These are phyloP conservation scores for Mrakia frigida DNA, from an alignment of 768 basidiomycete species.

Conservation along the genomic window DNA sequence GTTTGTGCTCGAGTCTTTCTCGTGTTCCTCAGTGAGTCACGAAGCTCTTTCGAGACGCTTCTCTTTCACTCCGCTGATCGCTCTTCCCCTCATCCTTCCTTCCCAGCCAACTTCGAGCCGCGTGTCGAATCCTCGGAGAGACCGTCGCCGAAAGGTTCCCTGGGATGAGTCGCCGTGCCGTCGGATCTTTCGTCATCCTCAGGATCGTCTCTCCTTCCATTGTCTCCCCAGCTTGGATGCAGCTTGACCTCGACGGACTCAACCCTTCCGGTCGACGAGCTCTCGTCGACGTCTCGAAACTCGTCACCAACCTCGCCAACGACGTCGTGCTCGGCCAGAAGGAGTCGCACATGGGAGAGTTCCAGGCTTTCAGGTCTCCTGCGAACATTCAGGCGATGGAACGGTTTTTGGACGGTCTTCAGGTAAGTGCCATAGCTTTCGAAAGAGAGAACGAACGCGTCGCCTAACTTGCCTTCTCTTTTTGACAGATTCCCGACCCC, in stretches of 20 bases:
- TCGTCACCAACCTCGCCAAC: conserved; percentile 27
- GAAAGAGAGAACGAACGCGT: too few relatives aligned
- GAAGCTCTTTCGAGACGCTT: too few relatives aligned
- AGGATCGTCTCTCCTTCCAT: conserved; percentile 22
- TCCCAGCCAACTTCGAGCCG: conserved; percentile 14
- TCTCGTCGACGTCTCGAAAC: conserved; percentile 27
- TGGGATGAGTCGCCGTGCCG: conserved; percentile 10
- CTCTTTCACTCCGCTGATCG: not conserved
- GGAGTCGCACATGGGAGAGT: conserved; percentile 15
- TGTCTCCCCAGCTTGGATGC: conserved; percentile 9
- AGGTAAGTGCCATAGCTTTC: too few relatives aligned
- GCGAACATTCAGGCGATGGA: conserved; percentile 9
- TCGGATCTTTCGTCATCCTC: conserved; percentile 24
- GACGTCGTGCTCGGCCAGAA: conserved; percentile 25
- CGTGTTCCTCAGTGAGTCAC: not conserved
- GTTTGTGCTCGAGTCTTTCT: conserved; percentile 5
- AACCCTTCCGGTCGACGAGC: conserved; percentile 20
- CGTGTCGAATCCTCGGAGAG: conserved; percentile 28
- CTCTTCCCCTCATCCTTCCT: not conserved
- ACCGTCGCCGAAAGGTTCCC: conserved; percentile 11
- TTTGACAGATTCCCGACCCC: not conserved
- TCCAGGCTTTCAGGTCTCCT: not conserved
- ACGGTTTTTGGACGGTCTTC: conserved; percentile 9
- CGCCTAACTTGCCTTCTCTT: too few relatives aligned
- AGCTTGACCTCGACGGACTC: conserved; percentile 18